Base-by-base conservation (phyloP, 2,329 filamentous ascomycete species). In the Arachnomyces sp. region DNA sequence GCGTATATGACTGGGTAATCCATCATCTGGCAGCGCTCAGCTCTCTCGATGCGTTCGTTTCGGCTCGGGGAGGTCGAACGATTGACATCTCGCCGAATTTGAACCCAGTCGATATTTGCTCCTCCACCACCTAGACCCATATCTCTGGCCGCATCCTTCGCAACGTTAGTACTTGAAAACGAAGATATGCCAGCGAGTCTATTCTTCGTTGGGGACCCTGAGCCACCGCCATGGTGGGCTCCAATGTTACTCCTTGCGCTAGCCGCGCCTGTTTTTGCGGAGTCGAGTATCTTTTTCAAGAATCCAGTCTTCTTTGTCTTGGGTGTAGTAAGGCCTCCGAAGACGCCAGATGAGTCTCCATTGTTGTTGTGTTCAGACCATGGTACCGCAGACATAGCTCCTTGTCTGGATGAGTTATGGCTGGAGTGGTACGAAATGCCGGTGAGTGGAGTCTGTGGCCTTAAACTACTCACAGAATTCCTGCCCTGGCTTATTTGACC, bases 201-300 rank as follows among this genome's bases (percentile, higher is more conserved):
- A 13, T 60, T 65, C 50, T 76, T 77, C 1, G 65, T 67, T 3
- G 72, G 72, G 40, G 58, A 70, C 46, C 52, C 61, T 41, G 57
- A 65, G 42, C 58, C 63, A 51, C 52, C 68, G 42, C 52, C 67
- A 47, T 70, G 75, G 48, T 76, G 76, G 25, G 78, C 76, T 2
- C 82, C 83, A 49, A 95, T 86, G 48, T 83, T 94, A 49, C 83
- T 92, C 46, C 90, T 78, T 39, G 85, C 87, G 57, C 81, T 94
- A 2, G 90, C 90, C 28, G 93, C 89, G 25, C 88, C 87, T 0
- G 90, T 95, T 67, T 94, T 95, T 12, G 89, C 90, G 2, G 86
- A 87, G 49, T 94, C 89, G 20, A 95, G 78, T 52, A 96, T 90
- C 57, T 94, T 93, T 63, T 90, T 92, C 71, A 96, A 92, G 55